Percentiles rank a stretch among this genome's conserved stretches.
Evolutionary conservation across 129 eudicot species (phyloP).

Genomic region (Flaveria bidentis): DNA sequence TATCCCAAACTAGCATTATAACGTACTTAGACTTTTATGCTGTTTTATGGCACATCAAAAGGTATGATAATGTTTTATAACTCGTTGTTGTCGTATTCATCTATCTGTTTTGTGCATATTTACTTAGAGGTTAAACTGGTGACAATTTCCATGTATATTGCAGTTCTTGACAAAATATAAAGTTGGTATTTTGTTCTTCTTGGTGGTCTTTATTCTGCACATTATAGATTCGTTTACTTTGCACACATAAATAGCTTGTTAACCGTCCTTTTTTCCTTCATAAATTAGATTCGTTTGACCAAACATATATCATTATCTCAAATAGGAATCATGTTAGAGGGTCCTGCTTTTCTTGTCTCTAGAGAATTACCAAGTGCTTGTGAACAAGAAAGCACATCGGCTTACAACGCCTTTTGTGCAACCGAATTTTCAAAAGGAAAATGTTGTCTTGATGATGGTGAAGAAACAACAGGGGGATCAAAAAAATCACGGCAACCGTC

Average conservation of each 20-base stretch:
- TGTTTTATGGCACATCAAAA: slow-evolving; percentile 11
- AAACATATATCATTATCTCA: not conserved
- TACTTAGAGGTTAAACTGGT: not conserved
- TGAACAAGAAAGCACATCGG: slow-evolving; percentile 55
- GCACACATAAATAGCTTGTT: not conserved
- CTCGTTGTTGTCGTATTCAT: slow-evolving; percentile 6
- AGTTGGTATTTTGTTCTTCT: slow-evolving; percentile 15
- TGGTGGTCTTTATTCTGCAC: slow-evolving; percentile 27
- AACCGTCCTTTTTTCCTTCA: not conserved
- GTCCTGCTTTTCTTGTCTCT: slow-evolving; percentile 48
- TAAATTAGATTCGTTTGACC: slow-evolving; percentile 14
- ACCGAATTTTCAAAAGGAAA: slow-evolving; percentile 41
- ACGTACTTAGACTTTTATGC: not conserved
- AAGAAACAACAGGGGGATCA: slow-evolving; percentile 13
- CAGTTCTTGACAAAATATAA: slow-evolving; percentile 14
- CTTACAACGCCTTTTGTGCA: slow-evolving; percentile 40
- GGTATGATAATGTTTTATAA: slow-evolving; percentile 5
- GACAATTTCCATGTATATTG: slow-evolving; percentile 5
- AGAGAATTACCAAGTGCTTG: slow-evolving; percentile 52
- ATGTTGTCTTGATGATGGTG: slow-evolving; percentile 38
- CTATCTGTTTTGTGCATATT: not conserved
- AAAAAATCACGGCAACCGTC: slow-evolving; percentile 39
- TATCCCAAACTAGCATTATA: not conserved
- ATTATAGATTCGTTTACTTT: slow-evolving; percentile 28
- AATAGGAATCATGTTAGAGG: slow-evolving; percentile 48